Evolutionary conservation across 129 eudicot species (phyloP).

Genomic region (Oenanthe sinensis): DNA sequence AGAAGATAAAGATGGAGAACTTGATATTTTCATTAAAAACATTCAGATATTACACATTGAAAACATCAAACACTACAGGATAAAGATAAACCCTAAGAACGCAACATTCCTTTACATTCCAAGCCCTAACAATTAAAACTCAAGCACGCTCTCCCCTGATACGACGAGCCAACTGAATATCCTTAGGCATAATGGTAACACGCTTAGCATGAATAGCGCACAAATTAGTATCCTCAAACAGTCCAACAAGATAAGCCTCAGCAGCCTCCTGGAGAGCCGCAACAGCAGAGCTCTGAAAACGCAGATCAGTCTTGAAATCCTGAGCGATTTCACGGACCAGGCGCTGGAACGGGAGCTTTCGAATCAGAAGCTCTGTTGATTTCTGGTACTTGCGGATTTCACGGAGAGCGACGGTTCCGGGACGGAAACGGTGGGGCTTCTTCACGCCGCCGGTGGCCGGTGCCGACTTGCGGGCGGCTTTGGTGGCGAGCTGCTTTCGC

Average conservation of each 20-base stretch:
- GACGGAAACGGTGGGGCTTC: constrained; percentile 18
- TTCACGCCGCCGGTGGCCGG: constrained; percentile 11
- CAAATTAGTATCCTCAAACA: neutral
- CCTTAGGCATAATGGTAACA: neutral
- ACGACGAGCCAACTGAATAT: constrained; percentile 12
- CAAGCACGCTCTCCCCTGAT: constrained; percentile 12
- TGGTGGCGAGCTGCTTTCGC: constrained; percentile 12
- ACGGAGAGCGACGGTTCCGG: constrained; percentile 7
- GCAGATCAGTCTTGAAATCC: constrained; percentile 15
- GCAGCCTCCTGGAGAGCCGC: constrained; percentile 12
- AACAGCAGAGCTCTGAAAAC: constrained; percentile 21
- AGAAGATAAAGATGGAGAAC: neutral
- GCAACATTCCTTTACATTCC: neutral
- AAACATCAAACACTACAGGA: neutral
- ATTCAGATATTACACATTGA: neutral
- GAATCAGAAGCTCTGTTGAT: constrained; percentile 6
- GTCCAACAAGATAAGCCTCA: constrained; percentile 6
- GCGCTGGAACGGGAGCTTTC: constrained; percentile 13
- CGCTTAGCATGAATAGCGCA: constrained; percentile 10
- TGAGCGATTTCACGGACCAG: constrained; percentile 15
- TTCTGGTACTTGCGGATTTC: constrained; percentile 13
- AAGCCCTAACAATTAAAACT: neutral
- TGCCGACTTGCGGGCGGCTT: constrained; percentile 13
- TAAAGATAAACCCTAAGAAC: neutral
- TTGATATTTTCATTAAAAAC: neutral